phyloP scores from a whole-genome alignment of 1,284 basidiomycete genomes.

The Ceratobasidium sp. region DNA sequence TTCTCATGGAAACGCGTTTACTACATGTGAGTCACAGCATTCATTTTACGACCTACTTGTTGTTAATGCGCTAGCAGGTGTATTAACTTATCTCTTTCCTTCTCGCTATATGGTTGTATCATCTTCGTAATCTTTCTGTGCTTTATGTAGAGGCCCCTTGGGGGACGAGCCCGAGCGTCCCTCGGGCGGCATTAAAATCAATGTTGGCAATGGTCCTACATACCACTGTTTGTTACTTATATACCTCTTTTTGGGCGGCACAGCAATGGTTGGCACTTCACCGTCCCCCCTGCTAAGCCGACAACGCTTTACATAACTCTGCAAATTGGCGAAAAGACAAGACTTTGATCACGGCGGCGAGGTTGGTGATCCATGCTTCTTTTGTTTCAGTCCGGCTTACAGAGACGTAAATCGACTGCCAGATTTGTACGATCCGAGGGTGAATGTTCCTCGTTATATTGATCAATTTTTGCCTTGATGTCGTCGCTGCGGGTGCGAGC shows the following conservation, averaged over 20 bases:
- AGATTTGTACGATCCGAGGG: too few species aligned
- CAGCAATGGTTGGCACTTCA: neutral
- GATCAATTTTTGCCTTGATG: too few species aligned
- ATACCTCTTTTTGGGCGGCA: conserved; percentile 17
- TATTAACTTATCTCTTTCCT: neutral
- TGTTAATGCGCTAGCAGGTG: conserved; percentile 16
- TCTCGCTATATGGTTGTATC: conserved; percentile 20
- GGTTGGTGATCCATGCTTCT: neutral
- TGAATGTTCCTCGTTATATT: too few species aligned
- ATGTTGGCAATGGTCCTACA: neutral
- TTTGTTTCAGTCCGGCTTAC: neutral
- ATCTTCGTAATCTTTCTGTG: neutral
- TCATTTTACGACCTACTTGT: neutral
- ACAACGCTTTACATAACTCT: neutral
- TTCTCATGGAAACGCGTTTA: neutral
- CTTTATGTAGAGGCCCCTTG: neutral
- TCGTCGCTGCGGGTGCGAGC: too few species aligned
- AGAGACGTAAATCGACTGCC: neutral
- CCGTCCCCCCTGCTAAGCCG: neutral
- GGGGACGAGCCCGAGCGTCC: too few species aligned
- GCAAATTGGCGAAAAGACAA: too few species aligned
- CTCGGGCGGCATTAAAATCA: too few species aligned
- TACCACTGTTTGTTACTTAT: conserved; percentile 2
- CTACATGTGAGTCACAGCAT: conserved; percentile 17
- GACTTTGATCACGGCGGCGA: too few species aligned